Evolutionary conservation across 2,329 filamentous ascomycete genomes (phyloP), one percentile per base, ranked within the genome.

Genomic region (Talaromyces sp.): DNA sequence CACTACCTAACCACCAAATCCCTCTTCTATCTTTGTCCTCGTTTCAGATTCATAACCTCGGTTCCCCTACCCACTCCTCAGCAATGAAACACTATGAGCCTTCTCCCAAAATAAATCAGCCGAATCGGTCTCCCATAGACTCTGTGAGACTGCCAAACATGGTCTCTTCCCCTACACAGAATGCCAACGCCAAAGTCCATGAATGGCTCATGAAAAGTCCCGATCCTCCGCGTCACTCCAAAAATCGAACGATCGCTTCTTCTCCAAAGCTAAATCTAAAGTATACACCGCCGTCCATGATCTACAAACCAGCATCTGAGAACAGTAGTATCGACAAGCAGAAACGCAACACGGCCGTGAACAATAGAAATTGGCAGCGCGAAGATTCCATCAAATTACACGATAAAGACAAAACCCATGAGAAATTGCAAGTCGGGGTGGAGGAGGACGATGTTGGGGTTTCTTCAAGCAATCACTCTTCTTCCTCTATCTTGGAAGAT

Each of bases 151-250:
- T 21, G 10, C 17, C 28, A 48, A 21, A 19, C 2, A 48, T 48
- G 45, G 10, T n/a, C 10, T 33, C 45, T 6, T 17, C 10, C 17
- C n/a, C 9, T 35, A 35, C n/a, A 37, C 33, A 21, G 11, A 7
- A 37, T 9, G 4, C 36, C 36, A 39, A 15, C 10, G n/a, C 36
- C 19, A 52, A 52, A 17, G 48, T 52, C 9, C 48, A 39, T 25
- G 48, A 37, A 22, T 52, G 48, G 48, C 48, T 52, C 31, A 25
- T 25, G 31, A 36, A 52, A 39, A 52, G 48, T 21, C 48, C 48
- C n/a, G 48, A 39, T 17, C 48, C 48, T 25, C 48, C 48, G 8
- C 48, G 48, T 36, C 45, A 48, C 28, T 37, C 33, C 19, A 36
- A 13, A 35, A n/a, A 35, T 7, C 28, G 45, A 35, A 21, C 17